Conservation (phyloP, 441 rosid genomes). For the Eutrema salsugineum region DNA sequence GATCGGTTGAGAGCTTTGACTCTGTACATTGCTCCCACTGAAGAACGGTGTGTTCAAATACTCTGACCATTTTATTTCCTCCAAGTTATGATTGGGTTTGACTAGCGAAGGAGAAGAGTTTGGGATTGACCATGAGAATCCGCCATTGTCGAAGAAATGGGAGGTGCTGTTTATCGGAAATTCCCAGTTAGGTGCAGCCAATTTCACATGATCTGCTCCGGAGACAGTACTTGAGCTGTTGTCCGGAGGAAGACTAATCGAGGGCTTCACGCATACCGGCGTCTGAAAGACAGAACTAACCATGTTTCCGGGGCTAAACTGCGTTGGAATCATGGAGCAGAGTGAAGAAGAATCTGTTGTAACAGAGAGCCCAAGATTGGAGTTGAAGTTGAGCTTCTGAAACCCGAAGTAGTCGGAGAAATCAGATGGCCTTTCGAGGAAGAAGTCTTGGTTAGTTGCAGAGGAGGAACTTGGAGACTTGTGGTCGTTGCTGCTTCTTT, state of each 20-base stretch:
- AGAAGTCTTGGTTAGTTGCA: slow-evolving; percentile 44
- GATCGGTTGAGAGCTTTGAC: slow-evolving; percentile 41
- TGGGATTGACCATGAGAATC: slow-evolving; percentile 45
- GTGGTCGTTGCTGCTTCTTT: slow-evolving; percentile 21
- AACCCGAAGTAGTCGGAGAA: slow-evolving; percentile 40
- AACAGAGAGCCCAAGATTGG: slow-evolving; percentile 34
- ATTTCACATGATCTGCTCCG: slow-evolving; percentile 27
- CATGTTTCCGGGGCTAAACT: slow-evolving; percentile 33
- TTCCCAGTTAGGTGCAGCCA: slow-evolving; percentile 44
- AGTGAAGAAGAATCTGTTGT: slow-evolving; percentile 30
- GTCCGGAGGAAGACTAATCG: slow-evolving; percentile 41
- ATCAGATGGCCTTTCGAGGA: slow-evolving; percentile 45
- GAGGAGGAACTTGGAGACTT: slow-evolving; percentile 36
- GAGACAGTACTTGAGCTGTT: slow-evolving; percentile 30
- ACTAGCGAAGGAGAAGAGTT: slow-evolving; percentile 29
- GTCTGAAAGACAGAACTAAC: slow-evolving; percentile 41
- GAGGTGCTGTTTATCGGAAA: slow-evolving; percentile 37
- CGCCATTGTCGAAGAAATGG: slow-evolving; percentile 35
- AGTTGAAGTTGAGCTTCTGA: slow-evolving; percentile 48
- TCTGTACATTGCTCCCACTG: slow-evolving; percentile 41
- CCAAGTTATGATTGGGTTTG: slow-evolving; percentile 36
- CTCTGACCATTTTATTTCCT: slow-evolving; percentile 68
- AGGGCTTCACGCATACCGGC: slow-evolving; percentile 45
- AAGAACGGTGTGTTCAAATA: slow-evolving; percentile 50
- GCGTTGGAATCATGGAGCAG: slow-evolving; percentile 41